phyloP scores from a whole-genome alignment of 1,284 basidiomycete genomes.

The Boletellus dicymbophilus region DNA sequence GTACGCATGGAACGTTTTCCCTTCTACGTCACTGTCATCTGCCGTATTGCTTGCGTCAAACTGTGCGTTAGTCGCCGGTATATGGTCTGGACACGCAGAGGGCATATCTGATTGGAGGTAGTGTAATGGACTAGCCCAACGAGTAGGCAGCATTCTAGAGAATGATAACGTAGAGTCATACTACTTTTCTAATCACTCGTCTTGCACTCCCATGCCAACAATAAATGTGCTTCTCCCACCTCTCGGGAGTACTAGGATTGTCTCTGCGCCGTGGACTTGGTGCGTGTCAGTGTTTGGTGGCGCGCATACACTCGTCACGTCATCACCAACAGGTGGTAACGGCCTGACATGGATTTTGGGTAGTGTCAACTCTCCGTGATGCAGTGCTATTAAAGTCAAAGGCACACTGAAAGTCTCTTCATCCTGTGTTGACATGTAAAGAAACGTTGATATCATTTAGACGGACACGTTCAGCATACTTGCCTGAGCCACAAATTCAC shows the following conservation, averaged over 20 bases:
- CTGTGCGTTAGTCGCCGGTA: conserved; percentile 56
- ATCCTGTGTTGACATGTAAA: conserved; percentile 44
- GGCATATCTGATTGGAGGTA: conserved; percentile 26
- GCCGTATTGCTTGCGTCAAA: conserved; percentile 62
- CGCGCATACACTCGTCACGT: conserved; percentile 46
- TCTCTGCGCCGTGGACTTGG: conserved; percentile 77
- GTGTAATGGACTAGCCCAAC: neutral
- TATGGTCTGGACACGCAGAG: conserved; percentile 59
- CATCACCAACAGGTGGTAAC: conserved; percentile 49
- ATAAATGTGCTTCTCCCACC: conserved; percentile 81
- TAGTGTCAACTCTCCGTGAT: conserved; percentile 72
- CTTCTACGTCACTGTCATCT: conserved; percentile 78
- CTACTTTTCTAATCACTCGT: conserved; percentile 13
- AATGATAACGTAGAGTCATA: neutral
- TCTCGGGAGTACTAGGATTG: conserved; percentile 69
- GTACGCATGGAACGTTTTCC: conserved; percentile 88
- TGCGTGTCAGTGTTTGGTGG: conserved; percentile 71
- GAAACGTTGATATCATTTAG: neutral
- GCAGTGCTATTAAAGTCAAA: conserved; percentile 76
- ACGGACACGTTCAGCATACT: conserved; percentile 14
- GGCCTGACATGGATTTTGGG: conserved; percentile 70
- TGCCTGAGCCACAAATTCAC: conserved; percentile 73
- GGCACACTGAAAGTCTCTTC: conserved; percentile 54
- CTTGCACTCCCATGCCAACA: conserved; percentile 59
- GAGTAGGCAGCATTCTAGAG: neutral